Percentiles rank a stretch among this genome's conserved stretches.
Conservation (phyloP, 129 eudicot genomes). For the Flaveria robusta region DNA sequence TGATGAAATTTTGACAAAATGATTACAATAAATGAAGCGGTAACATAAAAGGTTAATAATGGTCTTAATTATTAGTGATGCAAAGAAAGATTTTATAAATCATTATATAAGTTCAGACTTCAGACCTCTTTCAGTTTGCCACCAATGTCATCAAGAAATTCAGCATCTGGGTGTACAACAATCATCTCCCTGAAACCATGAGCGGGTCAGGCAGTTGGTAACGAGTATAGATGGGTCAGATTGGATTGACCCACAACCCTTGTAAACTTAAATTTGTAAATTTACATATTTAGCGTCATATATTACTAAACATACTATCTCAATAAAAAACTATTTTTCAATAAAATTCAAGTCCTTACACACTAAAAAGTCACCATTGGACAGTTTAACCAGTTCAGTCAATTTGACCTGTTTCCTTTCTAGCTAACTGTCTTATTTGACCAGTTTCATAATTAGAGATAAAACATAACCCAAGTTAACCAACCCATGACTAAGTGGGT, state of each 20-base stretch:
- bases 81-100: background rate
- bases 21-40: conserved; percentile 11
- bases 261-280: background rate
- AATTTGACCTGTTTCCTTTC: background rate
- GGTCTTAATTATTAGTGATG: background rate
- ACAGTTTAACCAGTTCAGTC: background rate
- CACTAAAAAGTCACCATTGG: background rate
- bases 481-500: background rate
- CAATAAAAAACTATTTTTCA: background rate
- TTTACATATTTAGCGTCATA: background rate
- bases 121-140: conserved; percentile 74
- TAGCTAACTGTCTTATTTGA: background rate
- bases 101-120: conserved; percentile 25
- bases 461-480: background rate
- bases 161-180: conserved; percentile 85
- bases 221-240: background rate
- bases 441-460: background rate
- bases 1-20: conserved; percentile 31
- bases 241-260: background rate
- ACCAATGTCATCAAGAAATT: conserved; percentile 75
- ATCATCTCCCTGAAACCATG: conserved; percentile 64
- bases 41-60: background rate
- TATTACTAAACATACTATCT: background rate
- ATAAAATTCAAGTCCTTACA: background rate
- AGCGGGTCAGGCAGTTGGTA: background rate